Conservation (phyloP, 176 grass and related monocot species). For the Bonia amplexicaulis region DNA sequence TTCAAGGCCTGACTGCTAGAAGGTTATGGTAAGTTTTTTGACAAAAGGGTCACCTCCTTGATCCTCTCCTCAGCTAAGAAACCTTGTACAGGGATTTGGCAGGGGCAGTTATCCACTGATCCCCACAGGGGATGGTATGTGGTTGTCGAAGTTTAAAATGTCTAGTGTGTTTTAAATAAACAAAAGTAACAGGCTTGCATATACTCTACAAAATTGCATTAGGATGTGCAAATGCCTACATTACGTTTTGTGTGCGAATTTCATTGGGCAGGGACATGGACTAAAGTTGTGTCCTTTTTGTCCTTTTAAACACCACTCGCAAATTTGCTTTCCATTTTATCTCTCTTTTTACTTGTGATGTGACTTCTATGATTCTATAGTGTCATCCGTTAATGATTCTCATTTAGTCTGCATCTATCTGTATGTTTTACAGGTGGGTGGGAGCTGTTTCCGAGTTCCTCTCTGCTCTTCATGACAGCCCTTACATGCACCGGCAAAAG, state of each 20-base stretch:
- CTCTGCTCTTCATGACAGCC: constrained; percentile 62
- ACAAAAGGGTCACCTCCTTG: background rate
- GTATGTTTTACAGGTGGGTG: constrained; percentile 74
- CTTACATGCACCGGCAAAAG: constrained; percentile 69
- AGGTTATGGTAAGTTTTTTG: constrained; percentile 62
- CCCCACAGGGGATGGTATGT: background rate
- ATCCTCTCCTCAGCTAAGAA: background rate
- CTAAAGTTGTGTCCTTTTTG: background rate
- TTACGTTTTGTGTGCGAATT: background rate
- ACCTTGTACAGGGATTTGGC: background rate
- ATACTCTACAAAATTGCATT: background rate
- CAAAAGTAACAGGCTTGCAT: background rate
- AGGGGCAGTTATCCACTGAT: too few relatives aligned
- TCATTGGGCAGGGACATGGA: background rate
- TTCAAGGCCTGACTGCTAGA: constrained; percentile 74
- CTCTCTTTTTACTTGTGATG: background rate
- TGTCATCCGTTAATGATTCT: background rate
- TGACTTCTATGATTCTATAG: background rate
- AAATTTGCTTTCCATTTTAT: background rate
- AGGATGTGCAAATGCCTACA: background rate
- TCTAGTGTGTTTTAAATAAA: background rate
- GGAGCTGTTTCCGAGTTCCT: constrained; percentile 58
- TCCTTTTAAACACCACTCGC: background rate
- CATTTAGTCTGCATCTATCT: background rate
- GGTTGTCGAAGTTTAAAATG: background rate